Conservation (phyloP, 305 asterid species). For the Coffea humblotiana region DNA sequence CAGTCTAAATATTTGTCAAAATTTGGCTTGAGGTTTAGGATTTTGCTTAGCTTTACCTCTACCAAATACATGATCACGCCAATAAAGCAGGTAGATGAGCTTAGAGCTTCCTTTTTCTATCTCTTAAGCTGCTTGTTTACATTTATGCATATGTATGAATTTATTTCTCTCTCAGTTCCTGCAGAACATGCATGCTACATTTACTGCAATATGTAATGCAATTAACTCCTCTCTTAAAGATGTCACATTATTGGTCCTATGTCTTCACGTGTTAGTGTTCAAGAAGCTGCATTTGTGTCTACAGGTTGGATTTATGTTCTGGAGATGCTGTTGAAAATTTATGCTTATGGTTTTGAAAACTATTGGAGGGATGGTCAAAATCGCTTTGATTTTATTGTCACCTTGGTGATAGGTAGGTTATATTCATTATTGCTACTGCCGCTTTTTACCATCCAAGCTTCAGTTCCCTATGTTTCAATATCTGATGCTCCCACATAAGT, state of each 20-base stretch:
- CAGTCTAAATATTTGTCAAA: not conserved
- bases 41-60: not conserved
- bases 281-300: conserved; percentile 33
- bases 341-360: conserved; percentile 78
- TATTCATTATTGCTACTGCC: not conserved
- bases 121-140: not conserved
- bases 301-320: conserved; percentile 96
- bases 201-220: not conserved
- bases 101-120: not conserved
- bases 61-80: not conserved
- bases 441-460: not conserved
- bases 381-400: conserved; percentile 86
- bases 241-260: not conserved
- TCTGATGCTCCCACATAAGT: not conserved
- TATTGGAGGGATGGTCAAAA: conserved; percentile 97
- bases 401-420: conserved; percentile 82
- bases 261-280: conserved; percentile 13
- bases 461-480: not conserved
- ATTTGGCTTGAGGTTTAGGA: not conserved
- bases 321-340: conserved; percentile 85
- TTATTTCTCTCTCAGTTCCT: not conserved
- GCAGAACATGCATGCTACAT: not conserved
- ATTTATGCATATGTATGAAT: not conserved
- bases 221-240: not conserved
- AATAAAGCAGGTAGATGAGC: not conserved